Evolutionary conservation across 768 basidiomycete genomes (phyloP).

Genomic region (Dentipellis sp.): DNA sequence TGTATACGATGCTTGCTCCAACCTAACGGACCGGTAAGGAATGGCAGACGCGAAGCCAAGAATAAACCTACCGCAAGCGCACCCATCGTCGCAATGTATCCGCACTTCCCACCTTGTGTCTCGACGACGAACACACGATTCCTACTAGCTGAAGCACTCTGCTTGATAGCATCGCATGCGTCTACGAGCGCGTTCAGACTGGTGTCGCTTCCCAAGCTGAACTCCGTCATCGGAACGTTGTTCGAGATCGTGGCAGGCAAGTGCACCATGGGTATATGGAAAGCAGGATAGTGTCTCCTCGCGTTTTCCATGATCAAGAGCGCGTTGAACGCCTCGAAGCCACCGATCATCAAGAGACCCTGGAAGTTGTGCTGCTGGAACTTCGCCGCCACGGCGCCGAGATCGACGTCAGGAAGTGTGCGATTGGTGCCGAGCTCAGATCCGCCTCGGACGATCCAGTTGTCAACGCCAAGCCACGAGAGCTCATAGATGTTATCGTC

Average conservation of each 20-base stretch:
- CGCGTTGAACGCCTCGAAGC: slow-evolving; percentile 89
- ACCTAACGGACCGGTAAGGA: slow-evolving; percentile 36
- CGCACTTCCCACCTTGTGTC: slow-evolving; percentile 95
- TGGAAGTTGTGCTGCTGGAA: slow-evolving; percentile 83
- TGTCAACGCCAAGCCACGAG: slow-evolving; percentile 94
- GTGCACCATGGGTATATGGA: slow-evolving; percentile 94
- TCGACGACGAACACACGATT: slow-evolving; percentile 97
- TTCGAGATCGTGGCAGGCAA: slow-evolving; percentile 96
- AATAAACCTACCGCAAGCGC: slow-evolving; percentile 74
- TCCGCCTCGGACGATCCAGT: slow-evolving; percentile 93
- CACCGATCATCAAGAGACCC: slow-evolving; percentile 83
- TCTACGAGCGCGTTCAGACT: slow-evolving; percentile 94
- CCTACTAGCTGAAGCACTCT: slow-evolving; percentile 92
- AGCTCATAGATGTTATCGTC: slow-evolving; percentile 82
- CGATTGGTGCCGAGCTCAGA: slow-evolving; percentile 98
- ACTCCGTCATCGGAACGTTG: slow-evolving; percentile 96
- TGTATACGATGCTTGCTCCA: slow-evolving; percentile 90
- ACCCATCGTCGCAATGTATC: slow-evolving; percentile 92
- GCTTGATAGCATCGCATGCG: slow-evolving; percentile 97
- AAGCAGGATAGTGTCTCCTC: slow-evolving; percentile 75
- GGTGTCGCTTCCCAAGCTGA: slow-evolving; percentile 94
- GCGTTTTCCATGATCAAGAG: slow-evolving; percentile 73
- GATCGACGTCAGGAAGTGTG: slow-evolving; percentile 72
- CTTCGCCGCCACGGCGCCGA: slow-evolving; percentile 82
- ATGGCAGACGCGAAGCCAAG: background rate